Conservation (phyloP, 148 eudicot species). For the Cornus kousa region DNA sequence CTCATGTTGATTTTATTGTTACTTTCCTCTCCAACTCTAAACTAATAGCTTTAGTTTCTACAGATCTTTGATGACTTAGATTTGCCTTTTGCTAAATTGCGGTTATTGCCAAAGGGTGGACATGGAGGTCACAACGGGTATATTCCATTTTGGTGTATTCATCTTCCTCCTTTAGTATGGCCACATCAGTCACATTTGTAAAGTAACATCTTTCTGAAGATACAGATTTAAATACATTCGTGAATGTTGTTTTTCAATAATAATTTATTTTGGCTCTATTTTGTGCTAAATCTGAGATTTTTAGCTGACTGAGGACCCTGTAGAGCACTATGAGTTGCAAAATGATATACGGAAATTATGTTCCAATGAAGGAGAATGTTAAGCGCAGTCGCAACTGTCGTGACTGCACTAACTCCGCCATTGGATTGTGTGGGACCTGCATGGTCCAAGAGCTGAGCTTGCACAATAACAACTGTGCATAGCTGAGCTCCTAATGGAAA, state of each 20-base stretch:
- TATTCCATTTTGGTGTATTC: neutral
- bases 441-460: too few species aligned
- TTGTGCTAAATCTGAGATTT: too few species aligned
- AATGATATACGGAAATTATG: too few species aligned
- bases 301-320: too few species aligned
- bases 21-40: conserved; percentile 8
- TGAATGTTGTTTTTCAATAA: neutral
- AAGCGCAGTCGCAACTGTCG: too few species aligned
- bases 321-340: too few species aligned
- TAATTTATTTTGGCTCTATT: too few species aligned
- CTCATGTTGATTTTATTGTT: neutral
- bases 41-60: conserved; percentile 13
- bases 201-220: neutral
- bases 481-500: too few species aligned
- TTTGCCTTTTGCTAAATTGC: conserved; percentile 83
- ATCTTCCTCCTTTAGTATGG: neutral
- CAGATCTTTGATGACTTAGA: conserved; percentile 95
- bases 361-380: too few species aligned
- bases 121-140: conserved; percentile 99
- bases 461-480: too few species aligned
- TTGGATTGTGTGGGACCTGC: too few species aligned
- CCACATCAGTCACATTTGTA: neutral
- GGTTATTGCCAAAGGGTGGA: conserved; percentile 94
- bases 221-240: neutral
- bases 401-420: too few species aligned